phyloP scores from a whole-genome alignment of 164 flowering plant genomes.

The Houttuynia cordata region DNA sequence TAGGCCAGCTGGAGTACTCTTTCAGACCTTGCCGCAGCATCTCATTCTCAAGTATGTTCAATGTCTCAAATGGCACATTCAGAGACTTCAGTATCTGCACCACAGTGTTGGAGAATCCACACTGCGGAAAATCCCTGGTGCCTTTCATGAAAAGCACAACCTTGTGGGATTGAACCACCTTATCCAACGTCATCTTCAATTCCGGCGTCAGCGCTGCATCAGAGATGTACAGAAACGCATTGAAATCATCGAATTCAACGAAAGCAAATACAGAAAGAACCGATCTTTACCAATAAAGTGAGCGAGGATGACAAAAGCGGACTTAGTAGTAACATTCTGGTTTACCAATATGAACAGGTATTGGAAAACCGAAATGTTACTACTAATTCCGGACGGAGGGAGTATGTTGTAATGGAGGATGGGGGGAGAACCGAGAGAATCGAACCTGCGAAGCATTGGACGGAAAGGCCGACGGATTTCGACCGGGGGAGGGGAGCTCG shows the following conservation, averaged over 20 bases:
- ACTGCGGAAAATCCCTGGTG: conserved; percentile 79
- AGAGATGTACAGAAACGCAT: background rate
- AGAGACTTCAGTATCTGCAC: conserved; percentile 70
- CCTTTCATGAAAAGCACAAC: conserved; percentile 92
- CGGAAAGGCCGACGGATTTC: background rate
- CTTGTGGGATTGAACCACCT: conserved; percentile 59
- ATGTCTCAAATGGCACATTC: conserved; percentile 70
- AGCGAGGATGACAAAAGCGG: too few species aligned
- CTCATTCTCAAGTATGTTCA: conserved; percentile 83
- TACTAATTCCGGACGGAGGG: too few species aligned
- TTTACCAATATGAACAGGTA: too few species aligned
- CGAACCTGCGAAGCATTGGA: conserved; percentile 6
- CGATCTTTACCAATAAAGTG: too few species aligned
- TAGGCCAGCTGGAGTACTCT: conserved; percentile 92
- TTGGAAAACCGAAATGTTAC: too few species aligned
- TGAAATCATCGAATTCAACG: background rate
- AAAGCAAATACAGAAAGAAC: too few species aligned
- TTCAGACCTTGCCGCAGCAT: conserved; percentile 74
- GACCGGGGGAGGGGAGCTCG: background rate
- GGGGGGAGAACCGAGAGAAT: background rate
- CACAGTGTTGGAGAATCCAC: conserved; percentile 87
- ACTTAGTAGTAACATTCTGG: too few species aligned
- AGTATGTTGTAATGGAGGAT: background rate
- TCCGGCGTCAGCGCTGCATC: conserved; percentile 51
- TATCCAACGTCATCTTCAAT: conserved; percentile 65